Evolutionary conservation across 1,284 basidiomycete species (phyloP).

Genomic region (Earliella scabrosa): DNA sequence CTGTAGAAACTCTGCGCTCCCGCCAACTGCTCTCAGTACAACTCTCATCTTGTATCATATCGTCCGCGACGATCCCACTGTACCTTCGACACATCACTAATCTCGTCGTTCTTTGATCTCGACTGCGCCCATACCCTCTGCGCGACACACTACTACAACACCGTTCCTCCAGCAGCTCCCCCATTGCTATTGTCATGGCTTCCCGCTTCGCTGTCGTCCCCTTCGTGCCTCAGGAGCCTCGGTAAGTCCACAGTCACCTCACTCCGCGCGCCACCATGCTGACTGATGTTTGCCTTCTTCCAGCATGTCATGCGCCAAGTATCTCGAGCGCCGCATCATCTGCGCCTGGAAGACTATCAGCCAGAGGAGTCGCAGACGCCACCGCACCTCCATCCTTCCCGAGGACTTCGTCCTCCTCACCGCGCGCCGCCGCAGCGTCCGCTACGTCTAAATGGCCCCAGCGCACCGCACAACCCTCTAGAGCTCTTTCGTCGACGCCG

Average conservation of each 20-base stretch:
- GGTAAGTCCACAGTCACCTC: slow-evolving; percentile 17
- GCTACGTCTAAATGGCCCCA: slow-evolving; percentile 18
- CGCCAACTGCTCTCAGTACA: background rate
- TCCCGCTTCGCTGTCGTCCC: slow-evolving; percentile 21
- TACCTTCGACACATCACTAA: background rate
- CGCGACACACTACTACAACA: background rate
- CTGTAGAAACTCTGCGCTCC: background rate
- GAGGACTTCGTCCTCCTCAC: slow-evolving; percentile 66
- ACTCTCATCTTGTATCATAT: slow-evolving; percentile 10
- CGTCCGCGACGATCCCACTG: slow-evolving; percentile 27
- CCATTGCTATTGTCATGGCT: too few relatives aligned
- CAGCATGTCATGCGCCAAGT: slow-evolving; percentile 48
- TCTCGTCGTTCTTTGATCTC: background rate
- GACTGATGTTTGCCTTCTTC: background rate
- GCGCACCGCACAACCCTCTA: background rate
- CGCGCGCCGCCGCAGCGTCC: slow-evolving; percentile 53
- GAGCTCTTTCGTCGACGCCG: too few relatives aligned
- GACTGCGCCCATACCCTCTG: background rate
- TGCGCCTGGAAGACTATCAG: slow-evolving; percentile 66
- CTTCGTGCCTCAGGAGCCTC: slow-evolving; percentile 26
- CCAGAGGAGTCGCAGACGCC: slow-evolving; percentile 50
- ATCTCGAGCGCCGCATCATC: slow-evolving; percentile 60
- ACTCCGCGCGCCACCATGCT: too few relatives aligned
- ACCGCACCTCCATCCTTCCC: slow-evolving; percentile 56
- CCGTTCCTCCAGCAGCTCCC: too few relatives aligned